A percentile compares a stretch with the other conserved stretches of the same genome.
phyloP scores from a whole-genome alignment of 495 filamentous ascomycete species.

The Extremus antarcticus region DNA sequence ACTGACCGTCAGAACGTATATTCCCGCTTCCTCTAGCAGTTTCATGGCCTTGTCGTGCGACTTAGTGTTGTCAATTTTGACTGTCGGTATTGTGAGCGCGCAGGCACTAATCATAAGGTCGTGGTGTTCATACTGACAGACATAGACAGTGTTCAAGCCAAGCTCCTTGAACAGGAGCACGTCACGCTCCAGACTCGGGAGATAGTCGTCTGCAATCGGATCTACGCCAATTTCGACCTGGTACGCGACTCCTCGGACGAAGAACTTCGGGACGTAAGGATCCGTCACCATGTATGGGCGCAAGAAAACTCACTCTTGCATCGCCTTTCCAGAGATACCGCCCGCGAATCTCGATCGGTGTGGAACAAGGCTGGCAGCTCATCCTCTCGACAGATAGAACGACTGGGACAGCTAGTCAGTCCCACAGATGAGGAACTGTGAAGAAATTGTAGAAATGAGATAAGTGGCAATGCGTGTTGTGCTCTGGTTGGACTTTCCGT shows the following conservation, averaged over 20 bases:
- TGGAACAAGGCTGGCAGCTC: no score
- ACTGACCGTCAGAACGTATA: not conserved
- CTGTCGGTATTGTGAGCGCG: not conserved
- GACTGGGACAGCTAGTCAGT: no score
- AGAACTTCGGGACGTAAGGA: not conserved
- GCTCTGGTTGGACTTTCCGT: no score
- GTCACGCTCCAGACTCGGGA: not conserved
- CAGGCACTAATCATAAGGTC: no score
- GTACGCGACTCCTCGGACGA: not conserved
- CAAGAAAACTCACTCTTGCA: not conserved
- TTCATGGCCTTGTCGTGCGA: not conserved
- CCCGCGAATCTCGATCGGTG: not conserved
- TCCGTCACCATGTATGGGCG: not conserved
- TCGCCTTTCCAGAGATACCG: not conserved
- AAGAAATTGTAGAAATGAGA: no score
- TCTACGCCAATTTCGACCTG: not conserved
- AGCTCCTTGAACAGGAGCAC: not conserved
- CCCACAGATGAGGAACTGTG: no score
- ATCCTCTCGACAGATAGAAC: no score
- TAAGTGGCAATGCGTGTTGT: no score
- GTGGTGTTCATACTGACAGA: not conserved
- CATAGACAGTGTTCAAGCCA: not conserved
- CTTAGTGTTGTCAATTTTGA: not conserved
- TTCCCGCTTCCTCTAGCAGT: not conserved
- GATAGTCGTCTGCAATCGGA: not conserved